These are phyloP conservation scores for Pythium pyrilobum DNA, from an alignment of 352 stramenopile genomes.

Conservation along the genomic window DNA sequence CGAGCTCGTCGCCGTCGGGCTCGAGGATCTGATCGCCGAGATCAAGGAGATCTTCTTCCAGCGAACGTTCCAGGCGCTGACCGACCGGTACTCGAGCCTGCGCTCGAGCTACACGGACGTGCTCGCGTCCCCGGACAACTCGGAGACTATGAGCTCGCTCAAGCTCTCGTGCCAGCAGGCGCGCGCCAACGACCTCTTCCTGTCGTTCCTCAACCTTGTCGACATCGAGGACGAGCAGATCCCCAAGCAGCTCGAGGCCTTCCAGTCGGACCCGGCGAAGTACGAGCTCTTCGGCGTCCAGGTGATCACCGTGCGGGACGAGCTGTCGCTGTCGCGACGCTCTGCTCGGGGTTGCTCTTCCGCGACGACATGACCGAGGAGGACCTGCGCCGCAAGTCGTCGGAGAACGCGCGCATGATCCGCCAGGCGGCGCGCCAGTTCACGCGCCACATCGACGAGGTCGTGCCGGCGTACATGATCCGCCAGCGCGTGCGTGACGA, in stretches of 20 bases:
- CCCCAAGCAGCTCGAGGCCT: slow-evolving; percentile 7
- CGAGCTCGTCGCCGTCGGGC: slow-evolving; percentile 1
- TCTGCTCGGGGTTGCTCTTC: slow-evolving; percentile 10
- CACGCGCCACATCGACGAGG: slow-evolving; percentile 7
- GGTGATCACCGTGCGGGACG: slow-evolving; percentile 4
- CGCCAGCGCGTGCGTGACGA: background rate
- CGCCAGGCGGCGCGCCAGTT: slow-evolving; percentile 5
- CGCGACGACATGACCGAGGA: slow-evolving; percentile 8
- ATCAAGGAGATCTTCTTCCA: slow-evolving; percentile 12
- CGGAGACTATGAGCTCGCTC: slow-evolving; percentile 4
- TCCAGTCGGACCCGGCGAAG: slow-evolving; percentile 2
- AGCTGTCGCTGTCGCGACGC: slow-evolving; percentile 7
- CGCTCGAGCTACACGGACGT: background rate
- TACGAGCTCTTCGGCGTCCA: slow-evolving; percentile 8
- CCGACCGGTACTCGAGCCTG: slow-evolving; percentile 3
- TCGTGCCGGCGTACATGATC: slow-evolving; percentile 11
- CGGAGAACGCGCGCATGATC: slow-evolving; percentile 3
- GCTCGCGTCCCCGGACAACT: background rate
- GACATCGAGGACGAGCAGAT: slow-evolving; percentile 15
- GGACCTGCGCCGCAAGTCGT: slow-evolving; percentile 1
- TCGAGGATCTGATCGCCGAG: background rate
- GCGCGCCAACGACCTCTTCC: slow-evolving; percentile 5
- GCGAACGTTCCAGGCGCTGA: background rate
- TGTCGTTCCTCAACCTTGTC: slow-evolving; percentile 12
- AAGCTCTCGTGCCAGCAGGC: slow-evolving; percentile 6